Percentiles rank a stretch among this genome's conserved stretches.
These are phyloP conservation scores for Fusarium verrucosum DNA, from an alignment of 2,329 filamentous ascomycete genomes.

Conservation along the genomic window DNA sequence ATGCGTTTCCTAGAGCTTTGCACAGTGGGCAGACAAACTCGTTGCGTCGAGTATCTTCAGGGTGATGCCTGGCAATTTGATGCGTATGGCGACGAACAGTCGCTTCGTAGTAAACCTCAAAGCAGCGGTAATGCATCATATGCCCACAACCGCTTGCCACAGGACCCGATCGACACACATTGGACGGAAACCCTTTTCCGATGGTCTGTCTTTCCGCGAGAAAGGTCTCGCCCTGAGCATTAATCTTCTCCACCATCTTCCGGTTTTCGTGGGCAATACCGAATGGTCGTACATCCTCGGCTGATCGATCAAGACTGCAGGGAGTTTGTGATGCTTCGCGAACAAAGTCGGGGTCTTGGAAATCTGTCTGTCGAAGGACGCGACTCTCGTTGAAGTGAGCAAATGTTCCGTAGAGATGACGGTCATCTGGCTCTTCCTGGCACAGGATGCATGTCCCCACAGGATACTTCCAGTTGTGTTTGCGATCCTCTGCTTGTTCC, in stretches of 20 bases:
- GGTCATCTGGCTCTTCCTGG: constrained; percentile 94
- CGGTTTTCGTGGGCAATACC: constrained; percentile 90
- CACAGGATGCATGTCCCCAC: constrained; percentile 94
- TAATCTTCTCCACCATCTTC: constrained; percentile 77
- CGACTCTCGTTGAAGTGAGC: constrained; percentile 86
- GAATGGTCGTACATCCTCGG: constrained; percentile 85
- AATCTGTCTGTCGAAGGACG: constrained; percentile 86
- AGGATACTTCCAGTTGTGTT: constrained; percentile 83
- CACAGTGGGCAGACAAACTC: constrained; percentile 98
- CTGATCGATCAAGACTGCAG: constrained; percentile 82
- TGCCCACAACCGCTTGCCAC: constrained; percentile 94
- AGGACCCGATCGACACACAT: constrained; percentile 74
- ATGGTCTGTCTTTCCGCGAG: constrained; percentile 81
- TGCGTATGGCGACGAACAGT: constrained; percentile 85
- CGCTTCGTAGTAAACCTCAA: constrained; percentile 88
- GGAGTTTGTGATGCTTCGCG: constrained; percentile 84
- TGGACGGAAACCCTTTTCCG: constrained; percentile 85
- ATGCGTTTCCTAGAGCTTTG: constrained; percentile 94
- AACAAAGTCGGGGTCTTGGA: constrained; percentile 83
- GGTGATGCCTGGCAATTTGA: constrained; percentile 94
- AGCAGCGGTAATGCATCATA: constrained; percentile 98
- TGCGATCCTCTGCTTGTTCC: constrained; percentile 69
- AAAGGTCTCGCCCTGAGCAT: constrained; percentile 75
- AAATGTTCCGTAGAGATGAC: constrained; percentile 90
- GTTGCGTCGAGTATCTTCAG: constrained; percentile 78